Evolutionary conservation across 2,329 filamentous ascomycete species (phyloP).

Genomic region (Sclerotinia sclerotiorum): DNA sequence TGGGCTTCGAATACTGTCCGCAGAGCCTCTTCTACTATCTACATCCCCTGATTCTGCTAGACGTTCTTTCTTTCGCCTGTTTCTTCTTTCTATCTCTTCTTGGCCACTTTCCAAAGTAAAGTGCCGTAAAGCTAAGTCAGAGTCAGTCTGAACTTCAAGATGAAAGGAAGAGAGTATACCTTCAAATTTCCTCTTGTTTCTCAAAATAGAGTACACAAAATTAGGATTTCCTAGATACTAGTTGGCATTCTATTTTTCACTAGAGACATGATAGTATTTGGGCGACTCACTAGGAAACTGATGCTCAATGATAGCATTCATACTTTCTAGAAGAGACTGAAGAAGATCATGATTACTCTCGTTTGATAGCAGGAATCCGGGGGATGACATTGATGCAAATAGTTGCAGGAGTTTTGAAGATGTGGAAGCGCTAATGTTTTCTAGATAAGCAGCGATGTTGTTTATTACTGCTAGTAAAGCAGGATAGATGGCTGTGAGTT

Average conservation of each 20-base stretch:
- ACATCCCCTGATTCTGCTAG: slow-evolving; percentile 51
- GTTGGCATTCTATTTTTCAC: slow-evolving; percentile 1
- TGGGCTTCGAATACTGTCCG: slow-evolving; percentile 67
- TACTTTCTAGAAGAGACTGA: slow-evolving; percentile 78
- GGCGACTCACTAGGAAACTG: slow-evolving; percentile 68
- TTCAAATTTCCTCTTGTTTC: slow-evolving; percentile 80
- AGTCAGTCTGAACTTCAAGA: slow-evolving; percentile 22
- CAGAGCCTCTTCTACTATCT: slow-evolving; percentile 55
- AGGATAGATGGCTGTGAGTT: slow-evolving; percentile 86
- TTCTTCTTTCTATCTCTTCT: slow-evolving; percentile 82
- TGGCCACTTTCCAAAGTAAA: slow-evolving; percentile 92
- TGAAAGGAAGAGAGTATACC: slow-evolving; percentile 28
- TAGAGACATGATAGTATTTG: background rate
- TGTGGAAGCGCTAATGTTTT: slow-evolving; percentile 71
- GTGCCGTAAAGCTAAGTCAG: slow-evolving; percentile 61
- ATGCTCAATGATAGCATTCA: slow-evolving; percentile 88
- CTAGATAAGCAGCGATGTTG: slow-evolving; percentile 83
- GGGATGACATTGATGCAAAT: slow-evolving; percentile 88
- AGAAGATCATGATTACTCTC: slow-evolving; percentile 85
- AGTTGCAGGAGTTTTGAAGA: slow-evolving; percentile 83
- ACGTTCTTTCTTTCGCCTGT: slow-evolving; percentile 65
- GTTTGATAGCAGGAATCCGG: slow-evolving; percentile 87
- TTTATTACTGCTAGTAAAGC: slow-evolving; percentile 89
- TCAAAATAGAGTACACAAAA: slow-evolving; percentile 75
- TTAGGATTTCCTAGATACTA: slow-evolving; percentile 64